A percentile compares a stretch with the other conserved stretches of the same genome.
Conservation (phyloP, 495 filamentous ascomycete genomes). For the Lepidopterella palustris region DNA sequence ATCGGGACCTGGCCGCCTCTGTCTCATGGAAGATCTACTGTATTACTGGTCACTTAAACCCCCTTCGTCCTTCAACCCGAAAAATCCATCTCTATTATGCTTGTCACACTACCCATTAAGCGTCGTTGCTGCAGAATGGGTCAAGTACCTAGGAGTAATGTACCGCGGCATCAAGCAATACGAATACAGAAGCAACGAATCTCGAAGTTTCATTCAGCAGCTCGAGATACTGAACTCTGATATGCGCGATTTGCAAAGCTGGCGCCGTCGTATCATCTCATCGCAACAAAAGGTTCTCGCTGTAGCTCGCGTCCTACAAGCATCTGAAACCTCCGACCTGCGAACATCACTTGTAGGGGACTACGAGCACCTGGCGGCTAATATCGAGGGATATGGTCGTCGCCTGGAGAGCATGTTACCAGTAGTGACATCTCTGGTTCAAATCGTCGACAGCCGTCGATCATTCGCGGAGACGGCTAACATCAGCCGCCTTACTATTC, state of each 20-base stretch:
- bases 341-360: conserved; percentile 5
- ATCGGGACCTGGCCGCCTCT: neutral
- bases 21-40: conserved; percentile 4
- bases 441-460: conserved; percentile 29
- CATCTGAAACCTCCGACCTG: neutral
- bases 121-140: conserved; percentile 22
- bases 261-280: conserved; percentile 3
- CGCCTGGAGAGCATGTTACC: conserved; percentile 31
- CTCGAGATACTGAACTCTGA: conserved; percentile 4
- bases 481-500: conserved; percentile 34
- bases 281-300: conserved; percentile 2
- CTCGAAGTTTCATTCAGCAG: neutral
- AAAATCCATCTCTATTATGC: neutral
- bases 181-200: conserved; percentile 9
- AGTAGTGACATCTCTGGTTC: conserved; percentile 30
- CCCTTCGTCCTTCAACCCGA: conserved; percentile 6
- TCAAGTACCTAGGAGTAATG: conserved; percentile 19
- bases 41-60: conserved; percentile 3
- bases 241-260: conserved; percentile 6
- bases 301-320: neutral
- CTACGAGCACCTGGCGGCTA: conserved; percentile 11
- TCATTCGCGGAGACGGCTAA: conserved; percentile 32
- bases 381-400: conserved; percentile 23
- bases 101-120: conserved; percentile 13
- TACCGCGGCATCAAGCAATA: conserved; percentile 11